phyloP scores from a whole-genome alignment of 495 filamentous ascomycete species.

The Aspergillus hancockii region DNA sequence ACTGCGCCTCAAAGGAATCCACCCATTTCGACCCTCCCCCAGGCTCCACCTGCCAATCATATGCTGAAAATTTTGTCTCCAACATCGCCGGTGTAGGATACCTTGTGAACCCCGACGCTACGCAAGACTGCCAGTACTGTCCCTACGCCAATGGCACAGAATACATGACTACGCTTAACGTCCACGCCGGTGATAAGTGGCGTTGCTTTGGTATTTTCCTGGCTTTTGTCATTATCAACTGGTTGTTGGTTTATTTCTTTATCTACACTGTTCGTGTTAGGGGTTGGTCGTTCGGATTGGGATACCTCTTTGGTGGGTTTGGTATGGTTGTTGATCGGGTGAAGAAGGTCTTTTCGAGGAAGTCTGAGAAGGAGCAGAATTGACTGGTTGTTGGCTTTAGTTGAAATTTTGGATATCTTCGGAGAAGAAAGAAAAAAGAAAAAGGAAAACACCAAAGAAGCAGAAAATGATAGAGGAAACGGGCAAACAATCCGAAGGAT shows the following conservation, averaged over 20 bases:
- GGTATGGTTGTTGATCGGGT: constrained; percentile 48
- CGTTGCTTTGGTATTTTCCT: constrained; percentile 77
- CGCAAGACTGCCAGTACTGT: constrained; percentile 71
- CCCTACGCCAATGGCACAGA: constrained; percentile 63
- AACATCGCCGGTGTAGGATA: constrained; percentile 52
- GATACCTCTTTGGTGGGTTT: constrained; percentile 51
- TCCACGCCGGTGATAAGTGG: constrained; percentile 67
- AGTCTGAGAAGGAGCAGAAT: constrained; percentile 10
- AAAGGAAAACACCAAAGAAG: neutral
- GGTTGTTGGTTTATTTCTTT: constrained; percentile 81
- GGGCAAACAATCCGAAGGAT: neutral
- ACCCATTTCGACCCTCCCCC: constrained; percentile 67
- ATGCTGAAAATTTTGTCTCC: constrained; percentile 56
- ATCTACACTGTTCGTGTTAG: constrained; percentile 75
- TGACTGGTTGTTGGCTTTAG: neutral
- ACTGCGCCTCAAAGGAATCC: constrained; percentile 59
- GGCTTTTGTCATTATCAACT: constrained; percentile 75
- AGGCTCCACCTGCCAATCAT: constrained; percentile 62
- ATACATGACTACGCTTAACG: constrained; percentile 69
- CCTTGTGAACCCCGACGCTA: constrained; percentile 58
- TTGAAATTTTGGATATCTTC: neutral
- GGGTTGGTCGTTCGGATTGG: constrained; percentile 73
- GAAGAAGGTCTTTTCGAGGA: constrained; percentile 42
- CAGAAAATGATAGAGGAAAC: neutral
- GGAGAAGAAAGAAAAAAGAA: neutral